Base-by-base conservation (phyloP, 2,329 filamentous ascomycete genomes). In the Helotiales sp. region DNA sequence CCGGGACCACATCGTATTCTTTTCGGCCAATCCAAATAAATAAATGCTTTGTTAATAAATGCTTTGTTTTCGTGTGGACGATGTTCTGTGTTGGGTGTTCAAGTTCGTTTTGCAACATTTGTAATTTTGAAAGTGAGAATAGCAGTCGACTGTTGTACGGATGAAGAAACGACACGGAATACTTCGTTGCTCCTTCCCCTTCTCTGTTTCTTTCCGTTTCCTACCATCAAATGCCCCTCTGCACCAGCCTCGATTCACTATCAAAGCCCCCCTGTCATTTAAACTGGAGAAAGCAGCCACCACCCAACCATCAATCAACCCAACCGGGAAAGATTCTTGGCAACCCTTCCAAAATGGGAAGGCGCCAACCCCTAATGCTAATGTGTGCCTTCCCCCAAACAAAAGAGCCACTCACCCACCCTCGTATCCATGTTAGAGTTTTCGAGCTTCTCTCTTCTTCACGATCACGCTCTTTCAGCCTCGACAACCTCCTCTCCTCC, bases 391-490 rank as follows among this genome's bases (percentile, higher is more conserved):
- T 28, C 47, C 47, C 47, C 49, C 49, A 52, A 52, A 52, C 24
- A n/a, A 52, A 52, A 52, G 26, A 17, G 24, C 20, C 20, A 40
- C 6, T 40, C 3, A n/a, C 20, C 20, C 47, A 17, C 47, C 47
- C 47, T 50, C 13, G 13, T 24, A 52, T 30, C 49, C 49, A 30
- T 52, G 26, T 4, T 30, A n/a, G 26, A 52, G 24, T 13, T n/a
- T 47, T 30, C 15, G 26, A 26, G 15, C 22, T 30, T 13, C 49
- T n/a, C 49, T 30, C 49, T 30, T 52, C 15, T 52, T 52, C 49
- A 52, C 49, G 49, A 52, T 52, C 49, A 52, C 49, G 49, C 49
- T 52, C 49, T 52, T 52, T 30, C 49, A 30, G 49, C 49, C 49
- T 52, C 49, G 49, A 52, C 49, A 30, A 52, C 24, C 49, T 50